Conservation (phyloP, 176 grass and related monocot genomes). For the Luzula sylvatica region DNA sequence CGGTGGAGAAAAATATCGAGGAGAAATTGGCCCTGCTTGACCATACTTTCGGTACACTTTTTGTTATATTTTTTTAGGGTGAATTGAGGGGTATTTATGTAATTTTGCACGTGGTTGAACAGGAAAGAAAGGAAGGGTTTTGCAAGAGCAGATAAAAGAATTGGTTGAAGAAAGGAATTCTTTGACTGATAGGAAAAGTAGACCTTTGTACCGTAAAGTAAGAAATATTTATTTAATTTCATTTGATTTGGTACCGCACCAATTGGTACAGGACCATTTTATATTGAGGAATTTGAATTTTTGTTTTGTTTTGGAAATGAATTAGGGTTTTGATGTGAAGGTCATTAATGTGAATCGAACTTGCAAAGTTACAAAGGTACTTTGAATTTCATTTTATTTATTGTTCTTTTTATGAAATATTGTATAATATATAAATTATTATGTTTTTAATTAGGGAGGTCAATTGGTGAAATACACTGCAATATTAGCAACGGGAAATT, state of each 20-base stretch:
- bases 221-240: background rate
- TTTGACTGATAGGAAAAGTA: conserved; percentile 53
- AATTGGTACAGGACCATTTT: background rate
- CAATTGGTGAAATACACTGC: conserved; percentile 82
- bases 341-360: conserved; percentile 88
- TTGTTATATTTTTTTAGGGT: background rate
- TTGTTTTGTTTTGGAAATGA: conserved; percentile 4
- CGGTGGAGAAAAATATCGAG: conserved; percentile 71
- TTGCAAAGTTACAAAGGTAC: conserved; percentile 96
- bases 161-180: conserved; percentile 76
- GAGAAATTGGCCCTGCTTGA: conserved; percentile 56
- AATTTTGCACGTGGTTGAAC: background rate
- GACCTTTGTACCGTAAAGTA: conserved; percentile 90
- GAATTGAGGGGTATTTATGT: background rate
- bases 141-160: conserved; percentile 73
- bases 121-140: conserved; percentile 69
- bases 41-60: conserved; percentile 55
- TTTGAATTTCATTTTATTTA: background rate
- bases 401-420: background rate
- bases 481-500: conserved; percentile 83
- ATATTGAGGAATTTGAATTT: background rate
- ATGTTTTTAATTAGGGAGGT: conserved; percentile 48
- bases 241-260: background rate
- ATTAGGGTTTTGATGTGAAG: conserved; percentile 91
- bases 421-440: conserved; percentile 7